phyloP scores from a whole-genome alignment of 768 basidiomycete genomes.

The Hemileccinum rubropunctum region DNA sequence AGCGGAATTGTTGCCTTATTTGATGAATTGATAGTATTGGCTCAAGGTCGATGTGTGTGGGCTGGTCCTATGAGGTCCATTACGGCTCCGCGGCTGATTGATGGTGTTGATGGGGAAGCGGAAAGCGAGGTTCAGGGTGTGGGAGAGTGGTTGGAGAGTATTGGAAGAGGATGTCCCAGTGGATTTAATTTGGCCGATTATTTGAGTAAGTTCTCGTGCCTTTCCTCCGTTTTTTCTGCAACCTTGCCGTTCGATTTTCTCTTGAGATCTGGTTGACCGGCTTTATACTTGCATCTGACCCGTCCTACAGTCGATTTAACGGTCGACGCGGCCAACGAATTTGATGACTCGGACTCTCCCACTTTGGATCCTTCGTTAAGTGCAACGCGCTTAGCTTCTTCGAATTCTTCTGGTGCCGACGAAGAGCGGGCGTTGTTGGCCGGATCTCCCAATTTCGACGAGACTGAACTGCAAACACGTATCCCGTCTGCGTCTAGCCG shows the following conservation, averaged over 20 bases:
- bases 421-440: constrained; percentile 68
- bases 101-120: constrained; percentile 4
- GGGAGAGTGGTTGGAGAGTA: constrained; percentile 66
- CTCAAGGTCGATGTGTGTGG: constrained; percentile 61
- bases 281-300: constrained; percentile 2
- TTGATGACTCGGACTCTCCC: constrained; percentile 32
- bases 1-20: constrained; percentile 97
- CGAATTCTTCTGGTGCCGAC: constrained; percentile 50
- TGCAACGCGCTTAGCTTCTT: constrained; percentile 30
- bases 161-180: constrained; percentile 82
- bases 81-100: constrained; percentile 2
- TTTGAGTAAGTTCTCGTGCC: constrained; percentile 62
- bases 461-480: constrained; percentile 52
- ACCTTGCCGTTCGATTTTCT: neutral
- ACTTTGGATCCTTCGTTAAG: constrained; percentile 30
- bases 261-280: neutral
- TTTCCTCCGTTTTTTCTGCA: neutral
- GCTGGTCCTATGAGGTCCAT: constrained; percentile 28
- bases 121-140: constrained; percentile 26
- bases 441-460: constrained; percentile 38
- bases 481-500: constrained; percentile 26
- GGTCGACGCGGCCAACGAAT: constrained; percentile 50
- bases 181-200: constrained; percentile 98
- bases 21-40: constrained; percentile 85
- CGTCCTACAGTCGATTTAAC: constrained; percentile 62